Conservation (phyloP, 305 asterid genomes). For the Caryopteris hybrid region DNA sequence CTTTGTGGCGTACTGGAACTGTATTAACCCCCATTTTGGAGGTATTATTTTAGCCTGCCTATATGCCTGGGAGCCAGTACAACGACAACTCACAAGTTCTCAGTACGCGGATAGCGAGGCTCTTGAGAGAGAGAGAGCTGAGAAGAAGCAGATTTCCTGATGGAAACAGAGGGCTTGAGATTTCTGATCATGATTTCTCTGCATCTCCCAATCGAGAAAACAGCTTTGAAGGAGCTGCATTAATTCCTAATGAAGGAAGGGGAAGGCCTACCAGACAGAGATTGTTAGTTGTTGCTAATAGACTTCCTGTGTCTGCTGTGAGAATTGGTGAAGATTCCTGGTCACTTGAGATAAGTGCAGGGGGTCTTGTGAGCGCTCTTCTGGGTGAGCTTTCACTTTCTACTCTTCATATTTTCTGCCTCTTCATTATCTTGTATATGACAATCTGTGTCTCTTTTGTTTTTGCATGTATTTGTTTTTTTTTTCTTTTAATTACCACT, state of each 20-base stretch:
- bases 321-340: slow-evolving; percentile 75
- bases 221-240: slow-evolving; percentile 50
- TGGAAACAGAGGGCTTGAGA: slow-evolving; percentile 34
- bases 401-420: slow-evolving; percentile 1
- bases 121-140: slow-evolving; percentile 66
- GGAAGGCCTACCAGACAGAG: slow-evolving; percentile 60
- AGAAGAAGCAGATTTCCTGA: slow-evolving; percentile 48
- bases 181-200: slow-evolving; percentile 38
- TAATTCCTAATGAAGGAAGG: slow-evolving; percentile 41
- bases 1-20: slow-evolving; percentile 35
- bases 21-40: slow-evolving; percentile 33
- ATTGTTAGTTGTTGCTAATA: slow-evolving; percentile 83
- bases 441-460: no score
- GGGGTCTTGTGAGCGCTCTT: slow-evolving; percentile 92
- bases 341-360: slow-evolving; percentile 86
- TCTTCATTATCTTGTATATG: background rate
- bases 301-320: slow-evolving; percentile 89
- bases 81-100: slow-evolving; percentile 37
- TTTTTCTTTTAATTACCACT: slow-evolving; percentile 16
- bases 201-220: slow-evolving; percentile 42
- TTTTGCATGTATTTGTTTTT: background rate
- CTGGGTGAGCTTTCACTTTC: slow-evolving; percentile 51
- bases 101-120: slow-evolving; percentile 55
- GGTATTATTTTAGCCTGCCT: slow-evolving; percentile 29
- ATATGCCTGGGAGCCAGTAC: slow-evolving; percentile 73